Evolutionary conservation across 2,329 filamentous ascomycete genomes (phyloP).

Genomic region (Gaeumannomyces tritici): DNA sequence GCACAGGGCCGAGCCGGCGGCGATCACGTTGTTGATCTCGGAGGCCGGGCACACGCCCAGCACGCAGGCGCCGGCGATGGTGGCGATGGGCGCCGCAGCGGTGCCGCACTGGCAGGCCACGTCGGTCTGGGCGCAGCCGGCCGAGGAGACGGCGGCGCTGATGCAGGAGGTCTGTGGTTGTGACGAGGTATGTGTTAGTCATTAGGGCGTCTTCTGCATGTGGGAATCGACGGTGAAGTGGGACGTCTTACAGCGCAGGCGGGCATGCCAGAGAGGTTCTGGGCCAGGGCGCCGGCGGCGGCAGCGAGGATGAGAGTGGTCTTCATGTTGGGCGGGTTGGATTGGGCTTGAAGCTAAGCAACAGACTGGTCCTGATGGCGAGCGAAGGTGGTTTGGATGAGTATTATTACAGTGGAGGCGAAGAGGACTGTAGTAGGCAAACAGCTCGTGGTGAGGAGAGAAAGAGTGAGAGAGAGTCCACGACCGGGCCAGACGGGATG

Average conservation of each 20-base stretch:
- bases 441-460: neutral
- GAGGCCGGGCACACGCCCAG: constrained; percentile 17
- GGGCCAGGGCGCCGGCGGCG: constrained; percentile 18
- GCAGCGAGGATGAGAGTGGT: constrained; percentile 10
- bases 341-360: neutral
- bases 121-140: constrained; percentile 38
- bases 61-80: constrained; percentile 20
- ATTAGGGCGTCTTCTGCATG: no score
- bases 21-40: constrained; percentile 18
- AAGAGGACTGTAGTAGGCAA: neutral
- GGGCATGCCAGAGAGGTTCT: constrained; percentile 24
- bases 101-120: constrained; percentile 39
- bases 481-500: no score
- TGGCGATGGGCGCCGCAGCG: constrained; percentile 19
- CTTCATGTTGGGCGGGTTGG: constrained; percentile 10
- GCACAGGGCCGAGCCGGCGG: constrained; percentile 21
- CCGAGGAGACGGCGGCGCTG: constrained; percentile 30
- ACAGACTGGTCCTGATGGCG: neutral
- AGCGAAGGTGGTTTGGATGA: neutral
- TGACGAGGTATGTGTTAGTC: neutral
- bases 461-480: neutral
- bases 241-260: constrained; percentile 23
- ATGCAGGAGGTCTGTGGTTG: constrained; percentile 34
- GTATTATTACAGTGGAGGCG: neutral
- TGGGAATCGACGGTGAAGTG: neutral